These are phyloP conservation scores for Chrysoporthe puriensis DNA, from an alignment of 2,329 filamentous ascomycete genomes.

Conservation along the genomic window DNA sequence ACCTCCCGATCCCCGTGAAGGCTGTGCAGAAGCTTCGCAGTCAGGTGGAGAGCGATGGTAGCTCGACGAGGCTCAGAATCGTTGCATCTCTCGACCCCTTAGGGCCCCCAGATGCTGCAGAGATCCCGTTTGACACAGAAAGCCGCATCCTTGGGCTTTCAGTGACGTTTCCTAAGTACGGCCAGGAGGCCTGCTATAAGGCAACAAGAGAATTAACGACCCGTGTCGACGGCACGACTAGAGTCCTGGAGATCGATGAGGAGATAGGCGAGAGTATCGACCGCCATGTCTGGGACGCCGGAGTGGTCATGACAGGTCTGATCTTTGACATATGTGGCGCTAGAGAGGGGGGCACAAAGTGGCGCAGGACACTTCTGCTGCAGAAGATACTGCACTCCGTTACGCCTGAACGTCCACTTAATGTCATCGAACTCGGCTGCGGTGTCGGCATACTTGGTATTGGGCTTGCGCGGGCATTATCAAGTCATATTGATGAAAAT, in stretches of 20 bases:
- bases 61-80: conserved; percentile 34
- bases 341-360: background rate
- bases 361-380: conserved; percentile 33
- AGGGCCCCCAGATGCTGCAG: conserved; percentile 30
- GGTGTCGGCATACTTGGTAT: conserved; percentile 61
- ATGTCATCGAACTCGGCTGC: conserved; percentile 59
- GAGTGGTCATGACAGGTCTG: conserved; percentile 49
- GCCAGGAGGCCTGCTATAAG: conserved; percentile 29
- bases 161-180: conserved; percentile 36
- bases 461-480: conserved; percentile 44
- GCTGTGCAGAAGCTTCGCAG: background rate
- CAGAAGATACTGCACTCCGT: conserved; percentile 36
- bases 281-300: conserved; percentile 63
- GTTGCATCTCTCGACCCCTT: conserved; percentile 26
- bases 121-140: conserved; percentile 32
- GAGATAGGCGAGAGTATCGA: conserved; percentile 64
- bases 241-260: conserved; percentile 47
- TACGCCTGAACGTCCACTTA: conserved; percentile 35
- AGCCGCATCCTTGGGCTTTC: conserved; percentile 52
- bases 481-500: background rate
- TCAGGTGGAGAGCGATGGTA: background rate
- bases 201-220: conserved; percentile 39
- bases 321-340: conserved; percentile 20
- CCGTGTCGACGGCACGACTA: conserved; percentile 36
- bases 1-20: conserved; percentile 34